Percentiles rank a stretch among this genome's conserved stretches.
Evolutionary conservation across 441 rosid genomes (phyloP).

Genomic region (Populus hybrid): DNA sequence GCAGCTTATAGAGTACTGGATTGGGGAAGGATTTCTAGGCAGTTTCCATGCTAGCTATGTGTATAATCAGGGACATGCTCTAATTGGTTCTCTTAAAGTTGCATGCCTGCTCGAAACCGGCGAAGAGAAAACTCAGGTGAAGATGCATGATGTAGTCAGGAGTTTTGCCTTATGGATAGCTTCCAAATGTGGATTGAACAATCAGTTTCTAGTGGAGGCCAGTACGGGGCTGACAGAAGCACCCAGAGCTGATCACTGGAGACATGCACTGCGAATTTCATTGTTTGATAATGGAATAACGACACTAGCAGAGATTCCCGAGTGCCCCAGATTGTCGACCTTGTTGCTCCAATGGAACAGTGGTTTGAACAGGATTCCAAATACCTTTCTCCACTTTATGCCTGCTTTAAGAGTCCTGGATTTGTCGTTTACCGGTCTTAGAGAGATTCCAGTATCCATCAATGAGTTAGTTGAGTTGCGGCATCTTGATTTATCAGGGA

Average conservation of each 20-base stretch:
- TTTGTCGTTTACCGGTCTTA: slow-evolving; percentile 45
- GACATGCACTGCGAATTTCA: slow-evolving; percentile 34
- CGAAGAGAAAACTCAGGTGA: slow-evolving; percentile 41
- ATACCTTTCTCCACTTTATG: slow-evolving; percentile 37
- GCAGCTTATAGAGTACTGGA: slow-evolving; percentile 50
- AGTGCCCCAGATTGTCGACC: slow-evolving; percentile 35
- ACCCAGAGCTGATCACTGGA: slow-evolving; percentile 39
- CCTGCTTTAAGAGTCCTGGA: slow-evolving; percentile 45
- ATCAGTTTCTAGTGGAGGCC: slow-evolving; percentile 22
- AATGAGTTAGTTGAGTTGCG: slow-evolving; percentile 34
- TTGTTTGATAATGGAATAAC: slow-evolving; percentile 42
- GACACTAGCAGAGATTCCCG: slow-evolving; percentile 30
- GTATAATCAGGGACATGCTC: slow-evolving; percentile 34
- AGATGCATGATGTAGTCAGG: slow-evolving; percentile 51
- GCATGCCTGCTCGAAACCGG: slow-evolving; percentile 44
- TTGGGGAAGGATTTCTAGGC: slow-evolving; percentile 46
- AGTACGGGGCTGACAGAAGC: slow-evolving; percentile 25
- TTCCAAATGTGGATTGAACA: slow-evolving; percentile 34
- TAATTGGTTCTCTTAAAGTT: slow-evolving; percentile 43
- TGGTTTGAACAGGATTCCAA: slow-evolving; percentile 28
- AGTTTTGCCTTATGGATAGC: slow-evolving; percentile 58
- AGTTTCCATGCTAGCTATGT: slow-evolving; percentile 27
- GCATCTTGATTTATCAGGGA: slow-evolving; percentile 41
- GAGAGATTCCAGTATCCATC: slow-evolving; percentile 36
- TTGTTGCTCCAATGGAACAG: slow-evolving; percentile 45